Percentiles rank a stretch among this genome's conserved stretches.
These are phyloP conservation scores for Symbiodinium natans DNA, from an alignment of 73 alveolate genomes.

Conservation along the genomic window DNA sequence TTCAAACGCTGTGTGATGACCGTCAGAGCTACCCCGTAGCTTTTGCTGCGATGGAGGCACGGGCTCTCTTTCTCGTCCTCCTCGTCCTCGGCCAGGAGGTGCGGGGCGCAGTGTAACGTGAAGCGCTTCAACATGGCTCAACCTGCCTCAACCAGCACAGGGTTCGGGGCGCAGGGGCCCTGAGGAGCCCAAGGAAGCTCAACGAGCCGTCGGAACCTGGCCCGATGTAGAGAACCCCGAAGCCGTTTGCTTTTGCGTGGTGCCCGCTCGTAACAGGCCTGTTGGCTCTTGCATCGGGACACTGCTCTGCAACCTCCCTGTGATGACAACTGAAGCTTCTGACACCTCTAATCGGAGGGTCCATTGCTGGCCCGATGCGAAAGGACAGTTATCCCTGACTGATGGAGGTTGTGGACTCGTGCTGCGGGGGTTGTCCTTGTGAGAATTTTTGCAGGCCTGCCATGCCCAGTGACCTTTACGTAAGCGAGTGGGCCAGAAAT, in stretches of 20 bases:
- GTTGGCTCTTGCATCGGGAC: neutral
- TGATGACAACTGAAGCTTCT: constrained; percentile 52
- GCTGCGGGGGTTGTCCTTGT: neutral
- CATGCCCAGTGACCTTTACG: too few relatives aligned
- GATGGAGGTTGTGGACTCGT: neutral
- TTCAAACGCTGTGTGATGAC: too few relatives aligned
- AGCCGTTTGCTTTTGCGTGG: neutral
- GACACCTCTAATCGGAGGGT: constrained; percentile 80
- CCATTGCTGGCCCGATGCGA: neutral
- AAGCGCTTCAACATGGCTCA: too few relatives aligned
- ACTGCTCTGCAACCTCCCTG: neutral
- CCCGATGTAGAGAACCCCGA: too few relatives aligned
- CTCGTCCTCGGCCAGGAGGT: constrained; percentile 82
- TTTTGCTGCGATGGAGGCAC: neutral
- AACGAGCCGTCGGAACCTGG: too few relatives aligned
- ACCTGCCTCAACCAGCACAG: too few relatives aligned
- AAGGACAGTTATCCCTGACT: constrained; percentile 8
- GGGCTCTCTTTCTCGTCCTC: constrained; percentile 59
- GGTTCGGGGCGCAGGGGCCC: too few relatives aligned
- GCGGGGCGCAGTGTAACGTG: neutral
- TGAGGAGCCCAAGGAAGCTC: too few relatives aligned
- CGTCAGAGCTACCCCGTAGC: too few relatives aligned
- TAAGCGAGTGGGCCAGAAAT: too few relatives aligned
- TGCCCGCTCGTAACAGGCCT: too few relatives aligned
- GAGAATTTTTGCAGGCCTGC: too few relatives aligned